phyloP scores from a whole-genome alignment of 129 eudicot species.

The Flaveria linearis region DNA sequence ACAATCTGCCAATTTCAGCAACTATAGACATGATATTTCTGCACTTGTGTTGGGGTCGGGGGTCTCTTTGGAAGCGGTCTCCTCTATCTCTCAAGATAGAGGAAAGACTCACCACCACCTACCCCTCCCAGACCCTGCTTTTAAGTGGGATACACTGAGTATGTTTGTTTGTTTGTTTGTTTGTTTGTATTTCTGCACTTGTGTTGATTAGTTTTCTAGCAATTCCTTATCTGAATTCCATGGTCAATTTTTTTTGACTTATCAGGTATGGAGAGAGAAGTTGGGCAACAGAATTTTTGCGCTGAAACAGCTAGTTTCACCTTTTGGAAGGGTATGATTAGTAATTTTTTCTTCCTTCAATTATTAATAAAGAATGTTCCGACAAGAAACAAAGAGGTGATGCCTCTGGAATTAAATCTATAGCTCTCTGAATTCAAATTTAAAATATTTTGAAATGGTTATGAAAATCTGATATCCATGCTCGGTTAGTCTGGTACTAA shows the following conservation, averaged over 20 bases:
- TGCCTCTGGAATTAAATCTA: not conserved
- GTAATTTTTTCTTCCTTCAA: not conserved
- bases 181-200: not conserved
- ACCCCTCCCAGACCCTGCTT: too few relatives aligned
- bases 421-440: not conserved
- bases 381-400: not conserved
- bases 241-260: conserved; percentile 1
- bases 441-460: not conserved
- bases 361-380: not conserved
- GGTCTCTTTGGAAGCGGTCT: too few relatives aligned
- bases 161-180: too few relatives aligned
- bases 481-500: not conserved
- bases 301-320: conserved; percentile 16
- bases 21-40: not conserved
- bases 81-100: too few relatives aligned
- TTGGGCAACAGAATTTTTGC: not conserved
- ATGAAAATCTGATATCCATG: not conserved
- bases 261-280: not conserved
- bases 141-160: too few relatives aligned
- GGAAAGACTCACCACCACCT: too few relatives aligned
- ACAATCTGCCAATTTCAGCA: conserved; percentile 2
- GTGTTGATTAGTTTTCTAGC: not conserved
- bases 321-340: conserved; percentile 13
- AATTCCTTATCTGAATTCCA: not conserved
- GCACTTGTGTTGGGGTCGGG: not conserved